Evolutionary conservation across 176 grass and related monocot species (phyloP).

Genomic region (Guadua angustifolia): DNA sequence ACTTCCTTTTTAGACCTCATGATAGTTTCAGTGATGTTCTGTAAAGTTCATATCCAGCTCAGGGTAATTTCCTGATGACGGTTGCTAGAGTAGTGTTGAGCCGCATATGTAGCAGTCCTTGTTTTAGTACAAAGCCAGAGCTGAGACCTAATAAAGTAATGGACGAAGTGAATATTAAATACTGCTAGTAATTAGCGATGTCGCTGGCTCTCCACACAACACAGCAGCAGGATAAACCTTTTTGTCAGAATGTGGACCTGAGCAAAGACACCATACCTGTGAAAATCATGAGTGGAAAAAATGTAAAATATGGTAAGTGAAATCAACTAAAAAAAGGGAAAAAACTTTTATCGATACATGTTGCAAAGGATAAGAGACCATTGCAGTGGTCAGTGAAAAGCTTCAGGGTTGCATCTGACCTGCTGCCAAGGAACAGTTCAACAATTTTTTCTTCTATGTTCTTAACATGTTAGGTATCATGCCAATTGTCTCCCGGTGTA

Average conservation of each 20-base stretch:
- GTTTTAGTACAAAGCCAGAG: background rate
- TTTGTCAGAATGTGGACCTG: background rate
- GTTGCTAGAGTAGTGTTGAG: background rate
- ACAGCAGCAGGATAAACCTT: background rate
- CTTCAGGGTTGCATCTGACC: background rate
- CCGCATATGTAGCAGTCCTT: background rate
- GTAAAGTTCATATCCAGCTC: background rate
- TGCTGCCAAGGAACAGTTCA: background rate
- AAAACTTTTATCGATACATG: background rate
- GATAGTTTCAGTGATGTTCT: background rate
- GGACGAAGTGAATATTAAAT: background rate
- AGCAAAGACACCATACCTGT: background rate
- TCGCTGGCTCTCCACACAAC: background rate
- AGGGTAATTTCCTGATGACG: background rate
- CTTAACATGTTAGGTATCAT: background rate
- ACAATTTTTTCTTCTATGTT: background rate
- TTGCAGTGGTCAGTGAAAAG: background rate
- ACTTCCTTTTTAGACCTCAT: background rate
- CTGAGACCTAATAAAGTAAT: background rate
- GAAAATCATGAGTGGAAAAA: background rate
- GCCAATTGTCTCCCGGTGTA: background rate
- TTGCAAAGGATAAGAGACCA: constrained; percentile 11
- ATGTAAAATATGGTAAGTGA: background rate
- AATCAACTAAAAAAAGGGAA: background rate
- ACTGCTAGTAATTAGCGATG: background rate